Conservation (phyloP, 1,284 basidiomycete genomes). For the Naganishia sp. region DNA sequence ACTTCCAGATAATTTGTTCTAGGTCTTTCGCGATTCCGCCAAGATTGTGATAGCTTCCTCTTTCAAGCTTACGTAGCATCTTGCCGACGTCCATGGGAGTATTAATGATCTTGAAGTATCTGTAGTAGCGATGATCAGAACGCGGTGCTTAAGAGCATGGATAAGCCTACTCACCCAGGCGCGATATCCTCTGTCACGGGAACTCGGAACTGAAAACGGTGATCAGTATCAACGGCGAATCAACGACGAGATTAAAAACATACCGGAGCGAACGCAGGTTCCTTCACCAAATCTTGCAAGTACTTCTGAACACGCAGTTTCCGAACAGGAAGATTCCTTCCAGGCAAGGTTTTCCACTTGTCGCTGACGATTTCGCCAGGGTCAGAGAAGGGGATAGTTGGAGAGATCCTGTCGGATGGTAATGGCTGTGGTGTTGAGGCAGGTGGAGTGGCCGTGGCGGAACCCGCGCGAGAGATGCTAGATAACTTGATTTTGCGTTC, state of each 20-base stretch:
- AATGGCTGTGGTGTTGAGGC: not conserved
- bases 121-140: not conserved
- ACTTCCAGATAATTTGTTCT: conserved; percentile 81
- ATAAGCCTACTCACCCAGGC: not conserved
- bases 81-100: conserved; percentile 95
- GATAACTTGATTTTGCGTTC: conserved; percentile 19
- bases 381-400: not conserved
- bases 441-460: not conserved
- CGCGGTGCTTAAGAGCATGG: no score
- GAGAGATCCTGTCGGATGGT: not conserved
- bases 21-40: conserved; percentile 79
- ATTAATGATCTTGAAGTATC: conserved; percentile 81
- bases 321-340: not conserved
- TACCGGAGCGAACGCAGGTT: conserved; percentile 21
- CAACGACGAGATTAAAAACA: not conserved
- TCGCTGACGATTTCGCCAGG: not conserved
- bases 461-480: not conserved
- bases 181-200: conserved; percentile 16
- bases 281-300: conserved; percentile 18
- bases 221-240: not conserved
- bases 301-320: conserved; percentile 11
- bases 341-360: conserved; percentile 7
- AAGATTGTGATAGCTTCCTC: conserved; percentile 71
- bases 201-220: conserved; percentile 14
- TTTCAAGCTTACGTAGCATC: conserved; percentile 69